Base-by-base conservation (phyloP, 208 protist species). In the Crithidia bombi region DNA sequence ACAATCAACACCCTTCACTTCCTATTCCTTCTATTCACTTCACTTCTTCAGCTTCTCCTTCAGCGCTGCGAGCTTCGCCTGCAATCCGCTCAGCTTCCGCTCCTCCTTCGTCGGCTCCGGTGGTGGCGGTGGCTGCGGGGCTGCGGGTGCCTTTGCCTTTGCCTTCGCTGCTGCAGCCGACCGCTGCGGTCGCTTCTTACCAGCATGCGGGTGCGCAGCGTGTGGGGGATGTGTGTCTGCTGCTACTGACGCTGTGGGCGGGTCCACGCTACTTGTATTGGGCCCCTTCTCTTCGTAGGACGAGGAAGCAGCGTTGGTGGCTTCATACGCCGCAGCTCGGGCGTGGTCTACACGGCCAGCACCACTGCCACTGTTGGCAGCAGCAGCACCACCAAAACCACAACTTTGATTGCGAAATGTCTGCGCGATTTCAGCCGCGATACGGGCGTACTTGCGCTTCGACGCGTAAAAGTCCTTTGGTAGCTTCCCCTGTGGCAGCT, bases 41-140 rank as follows among this genome's bases (percentile, higher is more conserved):
- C 39, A 79, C 68, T 87, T 89, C 39, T 90, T 83, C 71, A 96
- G 86, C 69, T 94, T 96, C 25, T 83, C 81, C 58, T 89, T 85
- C 23, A 96, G 79, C 9, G 87, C 86, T 5, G 78, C 79, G 9
- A 96, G 65, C 59, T 89, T 90, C n/a, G 91, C 88, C 73, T 96
- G 88, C 38, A 96, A 75, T 10, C 87, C 89, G 19, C 73, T 85
- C 17, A 96, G 80, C 69, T 96, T 96, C 12, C 83, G 65, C 61
- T 93, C 91, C 65, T 92, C 85, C 70, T 91, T 96, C 35, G 82
- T 83, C 11, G 83, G 87, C 63, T 71, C 75, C 7, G 81, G 74
- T 21, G 77, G 82, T 19, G 81, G 83, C 15, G 80, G 68, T 17
- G 78, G 74, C 43, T 59, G 61, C 32, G 39, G 61, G 21, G 41